Evolutionary conservation across 2,329 filamentous ascomycete species (phyloP), one percentile per base, ranked within the genome.

Genomic region (Aspergillus fructus): DNA sequence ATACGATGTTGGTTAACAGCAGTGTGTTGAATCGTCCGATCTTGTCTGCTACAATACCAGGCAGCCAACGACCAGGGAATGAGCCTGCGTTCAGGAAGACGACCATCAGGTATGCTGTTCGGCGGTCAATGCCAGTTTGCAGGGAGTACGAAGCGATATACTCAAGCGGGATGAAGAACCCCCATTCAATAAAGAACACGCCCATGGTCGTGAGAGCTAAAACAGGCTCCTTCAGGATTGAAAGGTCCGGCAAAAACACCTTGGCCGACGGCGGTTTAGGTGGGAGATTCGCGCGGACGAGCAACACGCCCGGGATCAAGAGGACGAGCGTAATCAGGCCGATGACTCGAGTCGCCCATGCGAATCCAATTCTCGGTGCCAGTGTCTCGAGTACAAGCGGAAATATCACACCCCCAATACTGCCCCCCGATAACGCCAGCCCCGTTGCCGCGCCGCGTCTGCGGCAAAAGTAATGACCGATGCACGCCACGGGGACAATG

Each of bases 381-480:
- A 43, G 41, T 5, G 5, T 23, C 19, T 43, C 11, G 41, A 43
- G 24, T 19, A 43, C 17, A 15, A 43, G 21, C 1, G 41, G 41
- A 11, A 21, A 43, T 19, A 43, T 43, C 17, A 43, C 41, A 3
- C 19, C n/a, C 11, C 73, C 73, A 27, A 71, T 65, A 23, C 63
- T 66, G 15, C 64, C 67, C 2, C 71, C 73, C 4, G 64, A 63
- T 55, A 72, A 69, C 7, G 73, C 71, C 5, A 43, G 21, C 17
- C 41, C 41, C 8, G 67, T 69, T 6, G 73, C 71, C 13, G 69
- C 58, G 0, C 70, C 73, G 49, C 73, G 58, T 21, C 66, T 61
- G 7, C 58, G 48, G 43, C 68, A 63, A 61, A 76, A 76, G 66
- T 67, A 75, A 49, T 75, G 73, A 11, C 52, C 61, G 43, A 66